Conservation (phyloP, 305 asterid genomes). For the Nicotiana rustica region DNA sequence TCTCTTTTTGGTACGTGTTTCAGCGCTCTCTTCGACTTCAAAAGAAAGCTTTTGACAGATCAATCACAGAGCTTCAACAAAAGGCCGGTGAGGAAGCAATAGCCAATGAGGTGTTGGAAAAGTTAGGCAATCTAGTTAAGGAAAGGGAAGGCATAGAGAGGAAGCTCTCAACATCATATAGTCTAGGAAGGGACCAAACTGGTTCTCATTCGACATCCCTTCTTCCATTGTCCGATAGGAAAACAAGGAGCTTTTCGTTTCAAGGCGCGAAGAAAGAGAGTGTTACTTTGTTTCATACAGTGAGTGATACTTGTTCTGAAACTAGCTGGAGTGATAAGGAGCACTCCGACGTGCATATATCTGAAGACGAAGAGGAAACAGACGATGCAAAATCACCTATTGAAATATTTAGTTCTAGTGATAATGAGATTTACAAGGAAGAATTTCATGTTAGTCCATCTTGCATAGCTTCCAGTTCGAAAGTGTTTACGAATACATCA, state of each 20-base stretch:
- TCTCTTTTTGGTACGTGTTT: conserved; percentile 23
- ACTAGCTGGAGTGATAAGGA: conserved; percentile 42
- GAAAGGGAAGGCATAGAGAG: conserved; percentile 69
- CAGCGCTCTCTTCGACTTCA: conserved; percentile 79
- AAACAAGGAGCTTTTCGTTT: conserved; percentile 64
- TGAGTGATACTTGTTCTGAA: conserved; percentile 50
- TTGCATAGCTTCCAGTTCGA: conserved; percentile 39
- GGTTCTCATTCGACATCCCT: conserved; percentile 49
- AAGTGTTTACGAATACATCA: conserved; percentile 39
- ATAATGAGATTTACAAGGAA: conserved; percentile 41
- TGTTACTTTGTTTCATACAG: conserved; percentile 64
- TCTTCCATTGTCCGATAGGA: conserved; percentile 60
- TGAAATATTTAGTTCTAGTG: conserved; percentile 50
- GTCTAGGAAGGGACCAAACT: conserved; percentile 75
- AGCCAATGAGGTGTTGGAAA: conserved; percentile 59
- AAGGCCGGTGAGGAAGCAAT: conserved; percentile 63
- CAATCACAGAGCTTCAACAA: conserved; percentile 72
- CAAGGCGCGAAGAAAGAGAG: conserved; percentile 69
- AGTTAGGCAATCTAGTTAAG: conserved; percentile 59
- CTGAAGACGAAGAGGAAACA: conserved; percentile 40
- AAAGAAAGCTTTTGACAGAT: conserved; percentile 73
- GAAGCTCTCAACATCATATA: conserved; percentile 84
- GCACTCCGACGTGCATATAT: conserved; percentile 30
- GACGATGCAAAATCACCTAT: conserved; percentile 51
- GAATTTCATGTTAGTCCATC: conserved; percentile 40